Evolutionary conservation across 2,329 filamentous ascomycete genomes (phyloP).

Genomic region (Aschersonia sp.): DNA sequence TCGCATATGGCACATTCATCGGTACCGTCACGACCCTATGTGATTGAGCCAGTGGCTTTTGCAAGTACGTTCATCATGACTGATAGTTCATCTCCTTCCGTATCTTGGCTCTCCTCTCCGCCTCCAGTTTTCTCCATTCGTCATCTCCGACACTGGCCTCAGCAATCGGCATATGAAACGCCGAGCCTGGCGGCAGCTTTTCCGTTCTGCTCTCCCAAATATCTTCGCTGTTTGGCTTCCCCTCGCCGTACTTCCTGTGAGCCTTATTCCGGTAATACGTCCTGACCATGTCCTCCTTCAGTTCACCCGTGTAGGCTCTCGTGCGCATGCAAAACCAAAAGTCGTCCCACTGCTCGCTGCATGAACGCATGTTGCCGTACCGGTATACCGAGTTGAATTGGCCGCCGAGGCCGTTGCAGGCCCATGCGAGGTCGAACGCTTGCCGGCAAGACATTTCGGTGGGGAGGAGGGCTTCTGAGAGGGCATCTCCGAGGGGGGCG

Average conservation of each 20-base stretch:
- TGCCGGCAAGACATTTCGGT: slow-evolving; percentile 76
- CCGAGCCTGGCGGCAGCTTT: slow-evolving; percentile 34
- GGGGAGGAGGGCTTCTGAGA: slow-evolving; percentile 60
- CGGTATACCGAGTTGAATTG: slow-evolving; percentile 91
- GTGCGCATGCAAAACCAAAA: slow-evolving; percentile 98
- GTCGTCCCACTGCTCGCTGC: slow-evolving; percentile 77
- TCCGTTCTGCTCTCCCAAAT: slow-evolving; percentile 67
- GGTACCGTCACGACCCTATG: too few species aligned
- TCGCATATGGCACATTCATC: too few species aligned
- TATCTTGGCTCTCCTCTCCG: slow-evolving; percentile 18
- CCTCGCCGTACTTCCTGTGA: slow-evolving; percentile 47
- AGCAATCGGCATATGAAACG: slow-evolving; percentile 28
- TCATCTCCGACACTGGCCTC: slow-evolving; percentile 24
- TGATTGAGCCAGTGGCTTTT: too few species aligned
- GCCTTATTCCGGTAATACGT: slow-evolving; percentile 56
- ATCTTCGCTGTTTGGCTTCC: slow-evolving; percentile 67
- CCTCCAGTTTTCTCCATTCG: slow-evolving; percentile 24
- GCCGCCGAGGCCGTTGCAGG: slow-evolving; percentile 82
- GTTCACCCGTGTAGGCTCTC: slow-evolving; percentile 43
- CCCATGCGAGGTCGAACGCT: slow-evolving; percentile 86
- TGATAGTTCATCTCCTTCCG: slow-evolving; percentile 17
- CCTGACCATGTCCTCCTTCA: slow-evolving; percentile 47
- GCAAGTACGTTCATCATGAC: slow-evolving; percentile 1
- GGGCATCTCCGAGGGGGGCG: slow-evolving; percentile 21
- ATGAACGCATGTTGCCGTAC: slow-evolving; percentile 61